Evolutionary conservation across 352 stramenopile species (phyloP).

Genomic region (Thraustotheca clavata): DNA sequence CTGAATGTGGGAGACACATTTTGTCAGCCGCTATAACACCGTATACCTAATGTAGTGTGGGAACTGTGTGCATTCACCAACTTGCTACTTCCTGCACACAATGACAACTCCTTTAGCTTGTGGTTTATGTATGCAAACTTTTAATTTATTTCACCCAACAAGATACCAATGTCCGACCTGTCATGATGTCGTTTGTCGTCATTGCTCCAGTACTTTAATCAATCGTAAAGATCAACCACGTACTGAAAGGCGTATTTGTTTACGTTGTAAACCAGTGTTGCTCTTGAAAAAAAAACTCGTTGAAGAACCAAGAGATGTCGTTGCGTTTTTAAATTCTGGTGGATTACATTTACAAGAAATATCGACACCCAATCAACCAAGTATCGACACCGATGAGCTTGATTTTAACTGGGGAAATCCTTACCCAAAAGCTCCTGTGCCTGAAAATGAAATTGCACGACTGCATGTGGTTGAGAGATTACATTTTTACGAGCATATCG

Average conservation of each 20-base stretch:
- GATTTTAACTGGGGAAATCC: conserved; percentile 75
- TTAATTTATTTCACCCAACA: background rate
- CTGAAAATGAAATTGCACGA: conserved; percentile 31
- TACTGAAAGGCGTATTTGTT: background rate
- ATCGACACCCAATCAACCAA: background rate
- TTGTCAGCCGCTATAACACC: too few species aligned
- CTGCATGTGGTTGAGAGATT: conserved; percentile 39
- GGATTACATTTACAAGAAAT: background rate
- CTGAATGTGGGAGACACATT: too few species aligned
- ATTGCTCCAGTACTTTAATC: background rate
- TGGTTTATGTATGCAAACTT: background rate
- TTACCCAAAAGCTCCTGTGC: conserved; percentile 61
- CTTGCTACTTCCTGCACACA: background rate
- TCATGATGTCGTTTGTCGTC: background rate
- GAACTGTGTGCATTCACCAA: background rate
- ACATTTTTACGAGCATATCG: conserved; percentile 45
- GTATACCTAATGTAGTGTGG: too few species aligned
- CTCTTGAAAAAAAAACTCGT: background rate
- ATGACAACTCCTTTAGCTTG: background rate
- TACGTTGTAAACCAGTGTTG: background rate
- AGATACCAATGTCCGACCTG: background rate
- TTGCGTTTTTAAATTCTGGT: background rate
- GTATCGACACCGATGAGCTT: conserved; percentile 28
- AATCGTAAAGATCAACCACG: background rate
- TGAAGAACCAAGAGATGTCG: background rate